Conservation (phyloP, 2,329 filamentous ascomycete genomes). For the Aspergillus sojae region DNA sequence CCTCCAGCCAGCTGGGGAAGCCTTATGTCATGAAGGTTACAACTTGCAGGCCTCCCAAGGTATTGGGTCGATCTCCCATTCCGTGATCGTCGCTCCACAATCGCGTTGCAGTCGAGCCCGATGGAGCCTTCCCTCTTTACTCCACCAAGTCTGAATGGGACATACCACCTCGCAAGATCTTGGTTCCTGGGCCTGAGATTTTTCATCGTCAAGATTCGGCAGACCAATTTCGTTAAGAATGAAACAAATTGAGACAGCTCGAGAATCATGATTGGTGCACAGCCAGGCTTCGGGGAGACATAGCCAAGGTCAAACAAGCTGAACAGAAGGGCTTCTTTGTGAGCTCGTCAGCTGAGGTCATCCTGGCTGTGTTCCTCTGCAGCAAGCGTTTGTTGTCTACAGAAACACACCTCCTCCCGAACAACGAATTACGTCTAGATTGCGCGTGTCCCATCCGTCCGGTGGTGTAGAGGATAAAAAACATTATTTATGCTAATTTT, state of each 20-base stretch:
- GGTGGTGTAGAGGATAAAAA: not conserved
- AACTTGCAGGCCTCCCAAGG: conserved; percentile 9
- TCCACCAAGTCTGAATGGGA: conserved; percentile 10
- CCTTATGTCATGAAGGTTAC: conserved; percentile 11
- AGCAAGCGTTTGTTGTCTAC: conserved; percentile 6
- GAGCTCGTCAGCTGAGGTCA: conserved; percentile 2
- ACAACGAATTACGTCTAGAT: conserved; percentile 8
- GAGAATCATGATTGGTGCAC: not conserved
- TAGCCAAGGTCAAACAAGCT: not conserved
- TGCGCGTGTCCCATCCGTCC: not conserved
- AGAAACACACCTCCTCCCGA: not conserved
- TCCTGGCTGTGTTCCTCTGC: conserved; percentile 1
- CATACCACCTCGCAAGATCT: conserved; percentile 20
- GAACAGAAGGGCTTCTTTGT: not conserved
- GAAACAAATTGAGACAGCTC: not conserved
- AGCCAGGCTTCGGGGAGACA: not conserved
- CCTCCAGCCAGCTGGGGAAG: not conserved
- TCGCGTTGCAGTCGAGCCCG: conserved; percentile 20
- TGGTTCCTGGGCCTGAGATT: not conserved
- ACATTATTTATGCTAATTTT: conserved; percentile 7
- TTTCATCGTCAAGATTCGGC: not conserved
- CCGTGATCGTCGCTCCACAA: conserved; percentile 18
- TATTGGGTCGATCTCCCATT: conserved; percentile 16
- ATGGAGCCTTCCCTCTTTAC: not conserved
- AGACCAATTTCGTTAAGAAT: not conserved